Base-by-base conservation (phyloP, 2,329 filamentous ascomycete species). In the Intubia oerlemansii region DNA sequence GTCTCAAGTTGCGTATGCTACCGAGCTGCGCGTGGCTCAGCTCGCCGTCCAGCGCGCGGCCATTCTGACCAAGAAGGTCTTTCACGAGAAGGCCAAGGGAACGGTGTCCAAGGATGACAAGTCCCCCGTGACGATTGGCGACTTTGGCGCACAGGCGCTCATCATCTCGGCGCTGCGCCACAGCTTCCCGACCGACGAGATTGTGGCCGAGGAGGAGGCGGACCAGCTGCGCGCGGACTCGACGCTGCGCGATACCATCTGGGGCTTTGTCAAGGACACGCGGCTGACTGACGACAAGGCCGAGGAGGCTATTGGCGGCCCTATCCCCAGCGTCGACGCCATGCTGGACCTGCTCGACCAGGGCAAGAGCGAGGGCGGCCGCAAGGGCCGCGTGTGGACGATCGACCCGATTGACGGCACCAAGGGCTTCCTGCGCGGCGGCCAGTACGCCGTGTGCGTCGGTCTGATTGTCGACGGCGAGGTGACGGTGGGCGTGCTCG, bases 331-430 rank as follows among this genome's bases (percentile, higher is more conserved):
- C 35, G 58, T 63, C 27, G 61, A 70, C 31, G 54, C 52, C 22
- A 64, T 65, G 60, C 42, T 66, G 28, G 57, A 66, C 38, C 53
- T 72, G 22, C 70, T 80, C 39, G 74, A 79, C 53, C 50, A 52
- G 35, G 74, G 74, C 24, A 66, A 65, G 46, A 79, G 72, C 51
- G 53, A 64, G 32, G 81, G 81, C 34, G 81, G 81, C 17, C 50
- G 54, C 35, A 62, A 57, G 38, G 82, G 81, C 36, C 64, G 88
- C 39, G 80, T 95, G 50, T 98, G 88, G 88, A 79, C 85, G 23
- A 71, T 98, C 32, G 88, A 98, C 51, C 88, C 88, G 34, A 93
- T 98, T 37, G 88, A 98, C 51, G 88, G 88, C 39, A 98, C 88
- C 30, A 92, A 93, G 56, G 90, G 88, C 17, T 98, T 98, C 57